phyloP scores from a whole-genome alignment of 768 basidiomycete genomes.

The Tylopilus cervinicoccineus region DNA sequence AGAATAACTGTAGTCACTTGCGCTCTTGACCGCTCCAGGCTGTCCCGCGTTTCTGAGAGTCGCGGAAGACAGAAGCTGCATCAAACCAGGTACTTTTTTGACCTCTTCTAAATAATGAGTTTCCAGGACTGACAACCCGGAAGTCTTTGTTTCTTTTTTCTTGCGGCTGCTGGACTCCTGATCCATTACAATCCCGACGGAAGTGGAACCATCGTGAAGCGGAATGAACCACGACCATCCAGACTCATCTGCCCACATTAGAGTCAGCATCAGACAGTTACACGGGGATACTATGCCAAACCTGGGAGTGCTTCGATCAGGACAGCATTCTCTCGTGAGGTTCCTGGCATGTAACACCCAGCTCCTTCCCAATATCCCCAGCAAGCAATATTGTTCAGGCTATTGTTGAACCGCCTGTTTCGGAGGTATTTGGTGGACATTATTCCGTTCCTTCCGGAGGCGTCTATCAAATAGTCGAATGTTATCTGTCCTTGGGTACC shows the following conservation, averaged over 20 bases:
- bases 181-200: background rate
- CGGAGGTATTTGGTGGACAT: constrained; percentile 28
- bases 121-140: no score
- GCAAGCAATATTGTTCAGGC: constrained; percentile 31
- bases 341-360: background rate
- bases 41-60: background rate
- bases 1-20: background rate
- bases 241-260: background rate
- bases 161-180: background rate
- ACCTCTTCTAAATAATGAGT: no score
- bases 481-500: background rate
- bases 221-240: background rate
- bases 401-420: constrained; percentile 33
- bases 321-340: background rate
- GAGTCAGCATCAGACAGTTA: background rate
- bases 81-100: no score
- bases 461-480: constrained; percentile 10
- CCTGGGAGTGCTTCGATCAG: background rate
- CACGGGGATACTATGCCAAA: no score
- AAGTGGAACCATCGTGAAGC: background rate
- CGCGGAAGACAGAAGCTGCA: no score
- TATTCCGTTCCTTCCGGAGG: constrained; percentile 10
- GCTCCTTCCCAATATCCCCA: background rate
- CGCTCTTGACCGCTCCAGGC: background rate
- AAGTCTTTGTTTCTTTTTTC: no score